Conservation (phyloP, 1,284 basidiomycete genomes). For the Tetrapyrgos nigripes region DNA sequence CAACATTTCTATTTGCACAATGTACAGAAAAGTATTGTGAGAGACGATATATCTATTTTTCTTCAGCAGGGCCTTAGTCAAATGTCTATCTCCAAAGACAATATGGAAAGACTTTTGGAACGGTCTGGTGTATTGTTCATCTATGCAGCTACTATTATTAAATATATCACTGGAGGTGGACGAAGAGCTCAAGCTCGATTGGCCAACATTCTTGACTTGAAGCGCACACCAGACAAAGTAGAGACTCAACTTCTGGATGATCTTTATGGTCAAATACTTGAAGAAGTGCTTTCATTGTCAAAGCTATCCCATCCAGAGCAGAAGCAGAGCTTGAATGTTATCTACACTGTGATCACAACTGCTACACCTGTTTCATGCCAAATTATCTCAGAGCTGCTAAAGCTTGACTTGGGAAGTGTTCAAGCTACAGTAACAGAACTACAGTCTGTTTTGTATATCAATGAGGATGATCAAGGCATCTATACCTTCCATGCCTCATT, state of each 20-base stretch:
- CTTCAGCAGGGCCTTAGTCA: neutral
- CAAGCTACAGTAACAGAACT: neutral
- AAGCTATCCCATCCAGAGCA: neutral
- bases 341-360: neutral
- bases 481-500: constrained; percentile 13
- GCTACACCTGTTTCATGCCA: neutral
- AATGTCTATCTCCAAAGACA: neutral
- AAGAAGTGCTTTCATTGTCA: neutral
- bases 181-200: neutral
- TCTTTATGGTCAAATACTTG: constrained; percentile 1
- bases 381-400: neutral
- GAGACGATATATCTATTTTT: neutral
- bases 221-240: neutral
- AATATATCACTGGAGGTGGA: no score
- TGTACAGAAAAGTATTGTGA: neutral
- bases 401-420: neutral
- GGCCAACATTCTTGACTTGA: neutral
- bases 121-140: neutral
- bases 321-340: constrained; percentile 2
- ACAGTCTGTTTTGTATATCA: constrained; percentile 4
- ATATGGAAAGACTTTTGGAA: neutral
- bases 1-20: neutral
- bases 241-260: neutral
- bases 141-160: neutral
- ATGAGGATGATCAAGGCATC: neutral